Base-by-base conservation (phyloP, 371 early-diverging fungal species). In the Coemansia sp. region DNA sequence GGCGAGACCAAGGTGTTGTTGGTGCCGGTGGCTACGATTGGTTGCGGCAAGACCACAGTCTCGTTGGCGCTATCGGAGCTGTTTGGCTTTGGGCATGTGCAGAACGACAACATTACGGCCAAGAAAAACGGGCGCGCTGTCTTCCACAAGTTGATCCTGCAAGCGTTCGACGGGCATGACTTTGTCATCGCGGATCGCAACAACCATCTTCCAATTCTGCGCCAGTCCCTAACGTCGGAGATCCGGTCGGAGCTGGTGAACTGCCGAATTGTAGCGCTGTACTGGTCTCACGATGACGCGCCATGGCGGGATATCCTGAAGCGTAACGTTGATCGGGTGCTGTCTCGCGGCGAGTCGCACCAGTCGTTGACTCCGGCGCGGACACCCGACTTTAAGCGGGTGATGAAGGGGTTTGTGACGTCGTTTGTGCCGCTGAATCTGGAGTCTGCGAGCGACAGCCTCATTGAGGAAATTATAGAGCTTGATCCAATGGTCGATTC, bases 11-110 rank as follows among this genome's bases (percentile, higher is more conserved):
- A 86, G 57, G 80, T 84, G 4, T 70, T 93, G 5, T 35, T 93
- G 11, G 51, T 93, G 34, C 90, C 93, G 2, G 81, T 93, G 36
- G 91, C 86, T 8, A 81, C 86, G 7, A 83, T 90, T 49, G 93
- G 88, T 14, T 83, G 83, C 48, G 94, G 86, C 49, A 92, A 90
- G 71, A 86, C 91, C 0, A 87, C 90, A 0, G 72, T 90, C 14
- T 81, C 83, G 33, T 61, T 81, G 43, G 80, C 83, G 3, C 78
- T 90, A 41, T 54, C 81, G 0, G 59, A 66, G 53, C 69, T 90
- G 40, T 87, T 83, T 72, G 78, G 78, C 0, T 77, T 88, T 69
- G 84, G 76, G 4, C 89, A 89, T 69, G 76, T 91, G 26, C 90
- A 90, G 69, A 90, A 84, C 72, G 93, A 93, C 76, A 80, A 89